phyloP scores from a whole-genome alignment of 805 yeast species.

The Wickerhamia fluorescens region DNA sequence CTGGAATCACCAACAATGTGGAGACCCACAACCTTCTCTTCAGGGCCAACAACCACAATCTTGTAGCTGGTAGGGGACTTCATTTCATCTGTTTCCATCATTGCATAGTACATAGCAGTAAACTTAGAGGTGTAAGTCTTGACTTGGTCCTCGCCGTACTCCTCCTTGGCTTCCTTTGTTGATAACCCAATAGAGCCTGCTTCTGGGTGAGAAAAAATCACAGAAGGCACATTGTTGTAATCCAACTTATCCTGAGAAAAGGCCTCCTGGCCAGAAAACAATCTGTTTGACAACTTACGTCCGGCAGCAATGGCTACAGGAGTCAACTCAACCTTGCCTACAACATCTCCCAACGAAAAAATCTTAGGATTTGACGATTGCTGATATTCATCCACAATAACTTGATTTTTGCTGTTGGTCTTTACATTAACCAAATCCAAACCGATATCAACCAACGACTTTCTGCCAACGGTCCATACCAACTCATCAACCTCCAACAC shows the following conservation, averaged over 20 bases:
- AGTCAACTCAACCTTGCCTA: slow-evolving; percentile 87
- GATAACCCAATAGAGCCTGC: slow-evolving; percentile 90
- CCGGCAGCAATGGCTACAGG: slow-evolving; percentile 99
- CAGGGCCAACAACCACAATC: slow-evolving; percentile 65
- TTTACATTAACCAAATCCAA: slow-evolving; percentile 71
- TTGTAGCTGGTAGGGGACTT: slow-evolving; percentile 88
- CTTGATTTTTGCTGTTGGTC: slow-evolving; percentile 50
- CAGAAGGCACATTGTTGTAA: slow-evolving; percentile 84
- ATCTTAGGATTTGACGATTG: slow-evolving; percentile 64
- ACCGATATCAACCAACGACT: slow-evolving; percentile 65
- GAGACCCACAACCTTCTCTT: slow-evolving; percentile 92
- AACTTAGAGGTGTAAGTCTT: slow-evolving; percentile 79
- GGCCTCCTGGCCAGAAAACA: slow-evolving; percentile 69
- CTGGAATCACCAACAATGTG: slow-evolving; percentile 89
- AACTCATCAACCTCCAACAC: slow-evolving; percentile 60
- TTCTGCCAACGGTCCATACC: slow-evolving; percentile 94
- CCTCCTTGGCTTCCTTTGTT: slow-evolving; percentile 66
- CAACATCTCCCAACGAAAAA: slow-evolving; percentile 89
- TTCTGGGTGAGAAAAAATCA: slow-evolving; percentile 97
- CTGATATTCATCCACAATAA: slow-evolving; percentile 84
- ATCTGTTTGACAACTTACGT: slow-evolving; percentile 82
- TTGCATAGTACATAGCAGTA: slow-evolving; percentile 89
- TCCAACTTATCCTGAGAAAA: slow-evolving; percentile 76
- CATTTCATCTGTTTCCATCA: slow-evolving; percentile 51
- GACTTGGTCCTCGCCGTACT: slow-evolving; percentile 74